A percentile compares a stretch with the other conserved stretches of the same genome.
Conservation (phyloP, 805 yeast species). For the Teunomyces funiuensis region DNA sequence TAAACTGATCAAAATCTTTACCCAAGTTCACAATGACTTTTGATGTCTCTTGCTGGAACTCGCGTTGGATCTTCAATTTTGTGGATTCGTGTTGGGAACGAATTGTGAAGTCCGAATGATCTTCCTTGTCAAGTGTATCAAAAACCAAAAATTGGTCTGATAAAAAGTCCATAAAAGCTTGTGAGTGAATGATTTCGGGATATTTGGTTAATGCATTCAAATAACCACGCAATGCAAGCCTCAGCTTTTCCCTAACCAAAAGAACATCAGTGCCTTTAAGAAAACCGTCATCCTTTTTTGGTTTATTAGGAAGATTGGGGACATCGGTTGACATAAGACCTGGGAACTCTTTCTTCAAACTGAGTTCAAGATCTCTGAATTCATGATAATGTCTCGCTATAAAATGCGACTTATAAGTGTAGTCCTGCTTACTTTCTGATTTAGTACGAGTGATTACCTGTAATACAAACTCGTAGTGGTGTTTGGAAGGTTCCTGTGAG, state of each 20-base stretch:
- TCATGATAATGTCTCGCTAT: conserved; percentile 67
- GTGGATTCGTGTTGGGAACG: conserved; percentile 61
- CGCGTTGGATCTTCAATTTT: conserved; percentile 59
- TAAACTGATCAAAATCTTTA: conserved; percentile 58
- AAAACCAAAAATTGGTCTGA: conserved; percentile 33
- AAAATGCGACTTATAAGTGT: conserved; percentile 34
- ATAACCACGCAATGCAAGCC: conserved; percentile 78
- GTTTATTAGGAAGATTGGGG: conserved; percentile 58
- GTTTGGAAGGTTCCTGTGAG: conserved; percentile 11
- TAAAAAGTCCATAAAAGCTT: conserved; percentile 55
- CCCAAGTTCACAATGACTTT: conserved; percentile 55
- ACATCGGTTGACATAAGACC: conserved; percentile 56
- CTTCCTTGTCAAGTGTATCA: conserved; percentile 37
- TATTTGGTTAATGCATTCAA: conserved; percentile 52
- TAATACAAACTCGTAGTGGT: conserved; percentile 49
- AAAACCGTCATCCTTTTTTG: conserved; percentile 36
- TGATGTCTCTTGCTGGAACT: conserved; percentile 70
- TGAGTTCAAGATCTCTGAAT: conserved; percentile 56
- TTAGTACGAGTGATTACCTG: conserved; percentile 37
- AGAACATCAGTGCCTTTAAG: conserved; percentile 13
- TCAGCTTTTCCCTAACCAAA: conserved; percentile 70
- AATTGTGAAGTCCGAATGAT: conserved; percentile 53
- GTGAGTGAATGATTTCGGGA: conserved; percentile 55
- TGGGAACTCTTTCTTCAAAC: conserved; percentile 60
- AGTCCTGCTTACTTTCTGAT: conserved; percentile 9